Base-by-base conservation (phyloP, 2,329 filamentous ascomycete species). In the Endothia cerciana region DNA sequence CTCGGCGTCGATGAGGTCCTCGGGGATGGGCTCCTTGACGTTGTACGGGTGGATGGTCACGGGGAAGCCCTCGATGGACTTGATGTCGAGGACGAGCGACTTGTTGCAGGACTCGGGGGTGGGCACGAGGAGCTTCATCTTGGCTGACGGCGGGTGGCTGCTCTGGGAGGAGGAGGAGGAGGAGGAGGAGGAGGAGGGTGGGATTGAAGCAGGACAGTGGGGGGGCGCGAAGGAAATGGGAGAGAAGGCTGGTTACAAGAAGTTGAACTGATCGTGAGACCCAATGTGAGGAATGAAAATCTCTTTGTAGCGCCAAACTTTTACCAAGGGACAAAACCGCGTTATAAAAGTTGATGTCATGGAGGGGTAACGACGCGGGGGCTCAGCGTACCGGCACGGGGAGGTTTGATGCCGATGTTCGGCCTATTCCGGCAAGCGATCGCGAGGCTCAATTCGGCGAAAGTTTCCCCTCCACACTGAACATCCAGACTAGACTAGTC, bases 71-170 rank as follows among this genome's bases (percentile, higher is more conserved):
- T 88, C 77, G 66, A 89, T 80, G 72, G 77, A 79, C 68, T 80
- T 69, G 66, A 82, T 72, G 78, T 89, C 82, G 74, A 89, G 82
- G 41, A 63, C 49, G 28, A 68, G 66, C 33, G 66, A 68, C 47
- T 59, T 60, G 60, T 64, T 66, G 28, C 59, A 63, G 56, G 66
- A 68, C 63, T 68, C 64, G 3, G 87, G 89, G 64, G 85, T 89
- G 60, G 87, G 87, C 78, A 89, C 89, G 69, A 89, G 85, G 70
- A 90, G 84, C 79, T 90, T 90, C 86, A 87, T 86, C 61, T 63
- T 78, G 72, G 70, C 68, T 62, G 53, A 7, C 30, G 40, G 19
- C 15, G n/a, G 53, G n/a, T 55, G 51, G 51, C 28, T 56, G 11
- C 10, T 30, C 1, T 13, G 28, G 4, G 17, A n/a, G n/a, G 1